phyloP scores from a whole-genome alignment of 352 stramenopile genomes.

The Nothophytophthora sp. region DNA sequence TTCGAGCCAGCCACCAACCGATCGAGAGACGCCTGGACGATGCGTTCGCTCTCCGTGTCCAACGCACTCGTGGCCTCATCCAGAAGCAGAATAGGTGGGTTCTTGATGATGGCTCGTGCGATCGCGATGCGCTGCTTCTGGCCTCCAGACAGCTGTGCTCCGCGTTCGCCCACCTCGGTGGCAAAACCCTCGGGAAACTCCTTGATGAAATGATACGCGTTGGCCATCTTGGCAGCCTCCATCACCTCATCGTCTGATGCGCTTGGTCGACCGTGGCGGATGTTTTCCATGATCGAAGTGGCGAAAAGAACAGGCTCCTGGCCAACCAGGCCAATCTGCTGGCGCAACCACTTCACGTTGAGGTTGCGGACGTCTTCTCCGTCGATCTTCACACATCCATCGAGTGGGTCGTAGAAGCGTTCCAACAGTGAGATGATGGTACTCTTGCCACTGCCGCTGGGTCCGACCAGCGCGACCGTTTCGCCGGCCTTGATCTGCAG shows the following conservation, averaged over 20 bases:
- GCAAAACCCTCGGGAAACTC: conserved; percentile 89
- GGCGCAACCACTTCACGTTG: conserved; percentile 65
- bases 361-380: conserved; percentile 61
- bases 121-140: conserved; percentile 95
- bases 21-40: conserved; percentile 87
- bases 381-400: conserved; percentile 43
- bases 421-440: conserved; percentile 55
- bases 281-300: conserved; percentile 70
- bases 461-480: conserved; percentile 56
- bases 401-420: conserved; percentile 56
- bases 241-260: conserved; percentile 60
- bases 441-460: conserved; percentile 63
- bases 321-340: conserved; percentile 84
- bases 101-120: conserved; percentile 90
- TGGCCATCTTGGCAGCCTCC: conserved; percentile 71
- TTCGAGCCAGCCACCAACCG: conserved; percentile 33
- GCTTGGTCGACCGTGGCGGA: conserved; percentile 54
- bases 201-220: conserved; percentile 92
- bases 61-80: conserved; percentile 91
- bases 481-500: conserved; percentile 43
- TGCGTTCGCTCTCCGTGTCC: conserved; percentile 76
- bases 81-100: conserved; percentile 86
- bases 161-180: conserved; percentile 88
- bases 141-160: conserved; percentile 89
- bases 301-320: conserved; percentile 87